Evolutionary conservation across 1,284 basidiomycete species (phyloP).

Genomic region (Naganishia liquefaciens): DNA sequence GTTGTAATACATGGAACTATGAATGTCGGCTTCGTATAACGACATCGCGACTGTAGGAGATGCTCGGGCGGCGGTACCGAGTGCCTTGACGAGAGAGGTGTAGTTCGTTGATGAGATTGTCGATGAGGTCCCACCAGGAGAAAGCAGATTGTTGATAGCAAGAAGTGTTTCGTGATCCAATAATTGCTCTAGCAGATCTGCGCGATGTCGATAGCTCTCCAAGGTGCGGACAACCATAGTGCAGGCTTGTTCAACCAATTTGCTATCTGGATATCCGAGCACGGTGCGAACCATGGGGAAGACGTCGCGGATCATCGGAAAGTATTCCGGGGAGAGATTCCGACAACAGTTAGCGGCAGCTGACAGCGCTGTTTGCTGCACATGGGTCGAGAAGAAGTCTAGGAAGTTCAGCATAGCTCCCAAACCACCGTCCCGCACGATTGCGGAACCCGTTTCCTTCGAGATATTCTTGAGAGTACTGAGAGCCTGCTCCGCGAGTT

Average conservation of each 20-base stretch:
- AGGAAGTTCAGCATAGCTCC: slow-evolving; percentile 87
- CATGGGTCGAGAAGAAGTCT: slow-evolving; percentile 95
- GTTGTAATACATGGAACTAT: slow-evolving; percentile 87
- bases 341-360: slow-evolving; percentile 94
- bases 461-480: slow-evolving; percentile 80
- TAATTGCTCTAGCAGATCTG: slow-evolving; percentile 79
- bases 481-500: slow-evolving; percentile 92
- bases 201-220: slow-evolving; percentile 81
- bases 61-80: slow-evolving; percentile 79
- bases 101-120: slow-evolving; percentile 81
- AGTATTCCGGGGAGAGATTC: slow-evolving; percentile 81
- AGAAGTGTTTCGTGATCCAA: slow-evolving; percentile 78
- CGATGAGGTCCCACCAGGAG: slow-evolving; percentile 82
- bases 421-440: slow-evolving; percentile 89
- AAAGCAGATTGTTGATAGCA: slow-evolving; percentile 78
- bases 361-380: slow-evolving; percentile 92
- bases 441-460: slow-evolving; percentile 81
- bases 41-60: slow-evolving; percentile 82
- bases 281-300: slow-evolving; percentile 92
- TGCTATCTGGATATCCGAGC: slow-evolving; percentile 84
- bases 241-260: slow-evolving; percentile 89
- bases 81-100: slow-evolving; percentile 78
- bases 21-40: slow-evolving; percentile 84
- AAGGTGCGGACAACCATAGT: slow-evolving; percentile 88
- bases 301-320: slow-evolving; percentile 79